Base-by-base conservation (phyloP, 108 stramenopile species). In the Aurantiochytrium sp. region DNA sequence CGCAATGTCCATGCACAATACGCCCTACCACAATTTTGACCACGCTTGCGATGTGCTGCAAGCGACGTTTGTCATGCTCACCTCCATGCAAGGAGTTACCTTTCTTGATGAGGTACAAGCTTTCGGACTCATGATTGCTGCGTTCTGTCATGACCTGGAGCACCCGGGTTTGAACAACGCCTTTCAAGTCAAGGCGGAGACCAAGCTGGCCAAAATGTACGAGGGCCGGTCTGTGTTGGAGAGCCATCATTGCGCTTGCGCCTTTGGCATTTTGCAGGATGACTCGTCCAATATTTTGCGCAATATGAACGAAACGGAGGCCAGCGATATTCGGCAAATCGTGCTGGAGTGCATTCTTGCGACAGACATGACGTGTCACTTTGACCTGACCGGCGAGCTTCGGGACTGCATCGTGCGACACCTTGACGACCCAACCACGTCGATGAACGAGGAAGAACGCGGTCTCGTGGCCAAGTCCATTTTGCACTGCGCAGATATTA, bases 311-410 rank as follows among this genome's bases (percentile, higher is more conserved):
- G 76, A 88, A 49, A 47, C 90, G n/a, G 71, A 90, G 21, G 44
- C 21, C 58, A 89, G 53, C 5, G 69, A 44, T 25, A 18, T 90
- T n/a, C 93, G 97, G 28, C 44, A 53, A 18, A 88, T 94, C 59
- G 93, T 96, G 87, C 94, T 96, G 45, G 69, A 83, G n/a, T 91
- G 94, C 21, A 93, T 97, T 60, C 88, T 97, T 23, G 94, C 94
- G 49, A 97, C 97, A 29, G 96, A 97, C 89, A 97, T 97, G 96
- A 64, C 92, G 21, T 89, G 88, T 76, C 97, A 97, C 89, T 96
- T 96, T 89, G 83, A 58, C 25, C 87, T 91, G 23, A 58, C 35
- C 14, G 47, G 25, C 4, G 57, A 90, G 5, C 45, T 90, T 12
- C 5, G 88, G 8, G 21, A 35, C 59, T 23, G 87, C 29, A 44